Percentiles rank a stretch among this genome's conserved stretches.
Evolutionary conservation across 768 basidiomycete species (phyloP).

Genomic region (Obba rivulosa): DNA sequence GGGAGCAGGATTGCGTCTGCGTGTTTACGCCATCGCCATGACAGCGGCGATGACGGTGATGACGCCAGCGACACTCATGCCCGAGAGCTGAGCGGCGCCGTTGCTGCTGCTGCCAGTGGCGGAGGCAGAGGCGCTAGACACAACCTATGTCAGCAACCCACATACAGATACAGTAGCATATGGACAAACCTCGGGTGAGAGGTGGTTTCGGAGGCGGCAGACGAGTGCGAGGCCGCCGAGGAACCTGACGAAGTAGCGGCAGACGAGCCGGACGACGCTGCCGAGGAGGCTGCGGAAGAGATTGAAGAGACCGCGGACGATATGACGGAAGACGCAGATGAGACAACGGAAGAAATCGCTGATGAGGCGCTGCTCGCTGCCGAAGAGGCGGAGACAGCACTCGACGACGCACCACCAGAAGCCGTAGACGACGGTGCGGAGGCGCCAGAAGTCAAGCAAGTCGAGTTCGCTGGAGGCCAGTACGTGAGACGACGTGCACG

Average conservation of each 20-base stretch:
- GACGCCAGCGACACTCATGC: conserved; percentile 34
- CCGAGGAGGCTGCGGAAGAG: neutral
- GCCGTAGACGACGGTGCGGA: conserved; percentile 1
- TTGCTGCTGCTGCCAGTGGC: conserved; percentile 15
- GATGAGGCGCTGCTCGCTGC: conserved; percentile 4
- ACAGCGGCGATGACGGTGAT: conserved; percentile 34
- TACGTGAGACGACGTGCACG: conserved; percentile 4
- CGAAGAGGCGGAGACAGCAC: neutral
- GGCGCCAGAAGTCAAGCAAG: conserved; percentile 28
- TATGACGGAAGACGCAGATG: too few species aligned
- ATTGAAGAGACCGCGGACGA: neutral
- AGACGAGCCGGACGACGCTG: neutral
- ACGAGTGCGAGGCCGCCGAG: neutral
- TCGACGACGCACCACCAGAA: conserved; percentile 1
- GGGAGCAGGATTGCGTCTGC: neutral
- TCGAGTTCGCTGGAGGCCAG: conserved; percentile 23
- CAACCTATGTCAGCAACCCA: neutral
- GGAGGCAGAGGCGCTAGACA: neutral
- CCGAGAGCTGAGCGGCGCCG: conserved; percentile 20
- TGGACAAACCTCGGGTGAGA: neutral
- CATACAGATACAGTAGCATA: neutral
- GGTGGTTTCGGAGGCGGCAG: neutral
- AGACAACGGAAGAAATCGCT: neutral
- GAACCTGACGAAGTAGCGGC: too few species aligned
- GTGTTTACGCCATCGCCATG: conserved; percentile 25